A percentile compares a stretch with the other conserved stretches of the same genome.
These are phyloP conservation scores for Auricularia cornea DNA, from an alignment of 768 basidiomycete species.

Conservation along the genomic window DNA sequence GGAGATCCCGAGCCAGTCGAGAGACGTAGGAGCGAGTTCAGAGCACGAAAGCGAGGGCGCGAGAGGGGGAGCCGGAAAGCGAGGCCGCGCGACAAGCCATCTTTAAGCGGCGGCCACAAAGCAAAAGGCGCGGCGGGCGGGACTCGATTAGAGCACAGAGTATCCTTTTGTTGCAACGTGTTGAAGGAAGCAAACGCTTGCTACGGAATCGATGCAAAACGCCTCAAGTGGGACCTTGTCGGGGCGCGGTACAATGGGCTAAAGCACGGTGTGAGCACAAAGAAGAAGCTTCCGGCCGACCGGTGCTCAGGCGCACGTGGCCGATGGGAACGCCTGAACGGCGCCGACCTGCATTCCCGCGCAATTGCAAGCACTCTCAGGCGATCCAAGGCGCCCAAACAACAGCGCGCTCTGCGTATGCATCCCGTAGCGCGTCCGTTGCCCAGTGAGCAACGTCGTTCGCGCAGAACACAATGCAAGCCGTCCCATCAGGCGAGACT, in stretches of 20 bases:
- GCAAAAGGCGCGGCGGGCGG: neutral
- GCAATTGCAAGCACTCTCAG: too few relatives aligned
- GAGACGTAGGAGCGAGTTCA: neutral
- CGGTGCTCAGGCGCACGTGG: too few relatives aligned
- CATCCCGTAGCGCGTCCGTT: too few relatives aligned
- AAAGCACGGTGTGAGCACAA: neutral
- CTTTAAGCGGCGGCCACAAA: neutral
- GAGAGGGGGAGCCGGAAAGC: neutral
- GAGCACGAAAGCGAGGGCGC: neutral
- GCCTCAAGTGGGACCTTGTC: neutral
- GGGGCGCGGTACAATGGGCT: neutral
- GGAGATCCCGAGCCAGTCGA: neutral
- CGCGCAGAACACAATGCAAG: too few relatives aligned
- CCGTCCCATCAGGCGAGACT: too few relatives aligned
- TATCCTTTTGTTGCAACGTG: neutral
- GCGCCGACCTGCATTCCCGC: too few relatives aligned
- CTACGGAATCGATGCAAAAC: too few relatives aligned
- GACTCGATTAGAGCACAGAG: neutral
- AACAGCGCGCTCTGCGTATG: too few relatives aligned
- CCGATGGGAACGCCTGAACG: too few relatives aligned
- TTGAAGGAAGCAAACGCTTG: neutral
- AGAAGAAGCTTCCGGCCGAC: too few relatives aligned
- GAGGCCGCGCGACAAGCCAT: neutral
- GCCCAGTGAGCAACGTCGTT: too few relatives aligned
- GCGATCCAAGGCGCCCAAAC: too few relatives aligned